These are phyloP conservation scores for Xylariaceae sp. DNA, from an alignment of 2,329 filamentous ascomycete species.

Conservation along the genomic window DNA sequence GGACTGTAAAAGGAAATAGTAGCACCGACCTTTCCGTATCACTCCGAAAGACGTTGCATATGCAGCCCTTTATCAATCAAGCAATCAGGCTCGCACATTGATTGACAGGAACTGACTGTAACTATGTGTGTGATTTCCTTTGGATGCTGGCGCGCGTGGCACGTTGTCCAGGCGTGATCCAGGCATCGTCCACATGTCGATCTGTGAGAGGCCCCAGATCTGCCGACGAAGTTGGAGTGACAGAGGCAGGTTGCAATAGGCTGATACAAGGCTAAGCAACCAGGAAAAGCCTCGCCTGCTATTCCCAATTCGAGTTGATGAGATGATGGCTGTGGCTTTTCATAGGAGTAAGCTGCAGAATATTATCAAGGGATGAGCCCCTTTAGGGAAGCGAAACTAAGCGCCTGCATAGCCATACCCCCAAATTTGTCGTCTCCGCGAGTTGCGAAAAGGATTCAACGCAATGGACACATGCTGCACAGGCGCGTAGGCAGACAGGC, in stretches of 20 bases:
- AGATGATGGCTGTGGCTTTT: slow-evolving; percentile 6
- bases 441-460: too few relatives aligned
- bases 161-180: slow-evolving; percentile 7
- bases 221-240: slow-evolving; percentile 17
- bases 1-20: too few relatives aligned
- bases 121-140: neutral
- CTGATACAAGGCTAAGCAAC: slow-evolving; percentile 7
- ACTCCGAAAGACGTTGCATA: too few relatives aligned
- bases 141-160: slow-evolving; percentile 16
- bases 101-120: slow-evolving; percentile 13
- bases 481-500: too few relatives aligned
- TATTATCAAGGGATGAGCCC: neutral
- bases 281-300: slow-evolving; percentile 10
- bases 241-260: slow-evolving; percentile 7
- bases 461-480: too few relatives aligned
- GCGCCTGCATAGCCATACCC: neutral
- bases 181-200: slow-evolving; percentile 25
- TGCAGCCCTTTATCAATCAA: neutral
- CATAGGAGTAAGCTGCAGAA: neutral
- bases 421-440: too few relatives aligned
- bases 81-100: slow-evolving; percentile 17
- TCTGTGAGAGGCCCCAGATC: slow-evolving; percentile 28
- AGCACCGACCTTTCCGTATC: too few relatives aligned
- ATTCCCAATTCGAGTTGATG: slow-evolving; percentile 16
- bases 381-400: slow-evolving; percentile 1